phyloP scores from a whole-genome alignment of 192 early-diverging fungal species.

The Chytriomyces sp. region DNA sequence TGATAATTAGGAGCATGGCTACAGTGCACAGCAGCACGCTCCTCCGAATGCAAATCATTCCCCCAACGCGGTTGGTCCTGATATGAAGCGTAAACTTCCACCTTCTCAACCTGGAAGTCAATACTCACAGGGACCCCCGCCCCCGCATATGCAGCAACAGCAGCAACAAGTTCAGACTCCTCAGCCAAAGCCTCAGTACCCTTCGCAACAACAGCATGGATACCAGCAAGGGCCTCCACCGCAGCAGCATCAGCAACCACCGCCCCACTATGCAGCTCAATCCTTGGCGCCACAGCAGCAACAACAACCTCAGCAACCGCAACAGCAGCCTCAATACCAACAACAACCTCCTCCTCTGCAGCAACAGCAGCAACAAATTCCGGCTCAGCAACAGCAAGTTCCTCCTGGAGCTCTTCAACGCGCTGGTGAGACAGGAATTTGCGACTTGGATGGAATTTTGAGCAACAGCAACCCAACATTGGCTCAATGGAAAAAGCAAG shows the following conservation, averaged over 20 bases:
- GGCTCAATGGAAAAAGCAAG: conserved; percentile 72
- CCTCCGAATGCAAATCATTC: not conserved
- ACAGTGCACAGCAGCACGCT: not conserved
- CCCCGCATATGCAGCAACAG: conserved; percentile 18
- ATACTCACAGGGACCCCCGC: conserved; percentile 16
- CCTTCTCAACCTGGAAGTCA: conserved; percentile 16
- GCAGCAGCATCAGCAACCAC: conserved; percentile 42
- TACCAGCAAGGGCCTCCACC: conserved; percentile 38
- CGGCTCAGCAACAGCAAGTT: conserved; percentile 15
- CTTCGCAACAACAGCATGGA: conserved; percentile 46
- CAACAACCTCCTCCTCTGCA: not conserved
- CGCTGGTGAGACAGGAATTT: conserved; percentile 51
- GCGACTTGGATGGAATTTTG: conserved; percentile 78
- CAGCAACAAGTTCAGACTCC: conserved; percentile 27
- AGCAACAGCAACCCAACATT: conserved; percentile 61
- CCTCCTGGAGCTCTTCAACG: not conserved
- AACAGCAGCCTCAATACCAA: not conserved
- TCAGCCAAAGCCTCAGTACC: conserved; percentile 1
- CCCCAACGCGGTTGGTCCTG: conserved; percentile 11
- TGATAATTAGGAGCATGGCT: conserved; percentile 12
- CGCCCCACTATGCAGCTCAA: conserved; percentile 13
- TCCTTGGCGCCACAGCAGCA: not conserved
- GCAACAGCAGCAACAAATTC: not conserved
- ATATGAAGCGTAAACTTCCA: conserved; percentile 27
- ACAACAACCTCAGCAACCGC: conserved; percentile 11